These are phyloP conservation scores for Lentinula novae-zelandiae DNA, from an alignment of 1,284 basidiomycete genomes.

Conservation along the genomic window DNA sequence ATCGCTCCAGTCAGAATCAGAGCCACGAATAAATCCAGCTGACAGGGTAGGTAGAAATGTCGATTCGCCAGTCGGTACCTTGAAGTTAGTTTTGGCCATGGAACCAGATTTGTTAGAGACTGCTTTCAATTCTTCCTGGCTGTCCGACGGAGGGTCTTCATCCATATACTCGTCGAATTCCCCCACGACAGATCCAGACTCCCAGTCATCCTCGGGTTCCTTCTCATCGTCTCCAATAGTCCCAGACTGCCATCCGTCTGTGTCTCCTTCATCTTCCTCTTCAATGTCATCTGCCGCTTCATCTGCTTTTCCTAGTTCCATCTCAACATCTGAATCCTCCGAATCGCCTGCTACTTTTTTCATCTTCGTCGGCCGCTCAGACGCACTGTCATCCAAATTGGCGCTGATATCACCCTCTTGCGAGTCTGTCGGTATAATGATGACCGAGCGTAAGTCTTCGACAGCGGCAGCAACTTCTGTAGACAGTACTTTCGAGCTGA, in stretches of 20 bases:
- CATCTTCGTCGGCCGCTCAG: conserved; percentile 20
- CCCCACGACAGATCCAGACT: conserved; percentile 36
- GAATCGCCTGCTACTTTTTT: conserved; percentile 18
- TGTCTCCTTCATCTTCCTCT: conserved; percentile 28
- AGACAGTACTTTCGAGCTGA: conserved; percentile 76
- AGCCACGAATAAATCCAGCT: conserved; percentile 80
- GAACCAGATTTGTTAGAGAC: conserved; percentile 9
- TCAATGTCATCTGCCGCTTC: conserved; percentile 22
- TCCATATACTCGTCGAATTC: conserved; percentile 23
- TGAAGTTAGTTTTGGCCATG: conserved; percentile 20
- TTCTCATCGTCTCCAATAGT: conserved; percentile 33
- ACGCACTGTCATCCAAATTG: conserved; percentile 25
- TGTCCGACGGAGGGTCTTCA: conserved; percentile 16
- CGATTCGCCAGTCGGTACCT: conserved; percentile 37
- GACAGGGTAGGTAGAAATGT: conserved; percentile 88
- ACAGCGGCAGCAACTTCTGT: conserved; percentile 54
- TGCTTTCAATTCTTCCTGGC: conserved; percentile 7
- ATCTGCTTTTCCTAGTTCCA: conserved; percentile 28
- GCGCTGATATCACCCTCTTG: conserved; percentile 14
- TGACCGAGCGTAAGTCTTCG: conserved; percentile 40
- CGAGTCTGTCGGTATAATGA: conserved; percentile 34
- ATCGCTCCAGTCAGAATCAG: conserved; percentile 78
- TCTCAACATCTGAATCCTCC: conserved; percentile 26
- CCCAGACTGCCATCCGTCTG: conserved; percentile 63
- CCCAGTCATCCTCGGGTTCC: conserved; percentile 33